Base-by-base conservation (phyloP, 2,329 filamentous ascomycete genomes). In the Trichoderma simmonsii region DNA sequence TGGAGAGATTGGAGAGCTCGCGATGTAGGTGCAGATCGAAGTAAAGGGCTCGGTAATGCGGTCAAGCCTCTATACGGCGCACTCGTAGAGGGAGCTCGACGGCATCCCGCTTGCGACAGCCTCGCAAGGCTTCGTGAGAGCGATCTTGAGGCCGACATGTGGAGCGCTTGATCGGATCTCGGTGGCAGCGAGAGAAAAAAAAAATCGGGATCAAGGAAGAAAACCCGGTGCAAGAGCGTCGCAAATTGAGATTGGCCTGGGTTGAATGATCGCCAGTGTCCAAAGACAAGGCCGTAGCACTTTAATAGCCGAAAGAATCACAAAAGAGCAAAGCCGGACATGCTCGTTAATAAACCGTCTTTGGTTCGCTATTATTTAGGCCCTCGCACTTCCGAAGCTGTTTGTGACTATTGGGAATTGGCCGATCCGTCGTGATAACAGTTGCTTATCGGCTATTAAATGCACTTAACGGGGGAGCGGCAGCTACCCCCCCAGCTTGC, bases 141-240 rank as follows among this genome's bases (percentile, higher is more conserved):
- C 63, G 78, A 77, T 75, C 79, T 79, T 73, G 80, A 77, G 64
- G 78, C 73, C 66, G 80, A 78, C 77, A 81, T 81, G 73, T 66
- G 32, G 67, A 54, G 59, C 26, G 59, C 18, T 72, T 18, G 32
- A 34, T 54, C 56, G 57, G 56, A 60, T 26, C 18, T 70, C 56
- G 67, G 57, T 26, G 1, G 28, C 57, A 54, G 56, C 6, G 8
- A 36, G 26, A 54, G n/a, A n/a, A n/a, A n/a, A 70, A 51, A 36
- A 54, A 70, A 51, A 18, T n/a, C 28, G 28, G 9, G 24, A 59
- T 26, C 6, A 18, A 57, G 30, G 15, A 32, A 26, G 48, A 54
- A 70, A 54, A 14, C n/a, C 30, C 56, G 30, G 6, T 14, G 9
- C 51, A 28, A n/a, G 26, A 60, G 28, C 14, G 71, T 64, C 66